A percentile compares a stretch with the other conserved stretches of the same genome.
Evolutionary conservation across 306 rosid species (phyloP).

Genomic region (Notholithocarpus densiflorus): DNA sequence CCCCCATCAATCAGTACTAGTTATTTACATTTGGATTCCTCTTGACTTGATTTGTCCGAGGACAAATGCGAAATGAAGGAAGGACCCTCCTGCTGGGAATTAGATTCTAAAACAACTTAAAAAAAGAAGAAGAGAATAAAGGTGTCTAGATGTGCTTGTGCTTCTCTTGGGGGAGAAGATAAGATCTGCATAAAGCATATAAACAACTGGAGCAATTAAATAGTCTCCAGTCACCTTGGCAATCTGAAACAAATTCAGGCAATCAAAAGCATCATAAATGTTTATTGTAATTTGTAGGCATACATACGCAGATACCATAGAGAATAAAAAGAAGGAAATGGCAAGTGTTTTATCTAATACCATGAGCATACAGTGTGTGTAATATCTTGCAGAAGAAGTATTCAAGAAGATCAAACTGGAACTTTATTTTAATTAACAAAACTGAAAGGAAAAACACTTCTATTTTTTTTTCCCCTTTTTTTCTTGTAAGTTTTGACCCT

Average conservation of each 20-base stretch:
- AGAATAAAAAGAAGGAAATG: background rate
- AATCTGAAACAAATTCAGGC: background rate
- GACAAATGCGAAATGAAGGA: too few species aligned
- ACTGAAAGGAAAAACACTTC: too few species aligned
- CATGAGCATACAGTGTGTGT: background rate
- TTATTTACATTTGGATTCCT: too few species aligned
- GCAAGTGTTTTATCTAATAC: background rate
- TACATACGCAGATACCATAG: too few species aligned
- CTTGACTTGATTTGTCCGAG: too few species aligned
- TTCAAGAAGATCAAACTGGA: background rate
- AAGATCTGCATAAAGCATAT: background rate
- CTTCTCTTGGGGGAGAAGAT: background rate
- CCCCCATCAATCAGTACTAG: too few species aligned
- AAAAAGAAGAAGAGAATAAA: background rate
- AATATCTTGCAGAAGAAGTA: background rate
- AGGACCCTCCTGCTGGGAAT: too few species aligned
- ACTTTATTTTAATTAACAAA: background rate
- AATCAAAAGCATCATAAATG: too few species aligned
- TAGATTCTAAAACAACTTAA: background rate
- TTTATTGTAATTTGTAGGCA: too few species aligned
- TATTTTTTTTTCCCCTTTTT: background rate
- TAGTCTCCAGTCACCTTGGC: background rate
- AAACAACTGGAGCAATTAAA: background rate
- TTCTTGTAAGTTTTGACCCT: too few species aligned
- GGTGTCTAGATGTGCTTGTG: background rate